Conservation (phyloP, 805 yeast genomes). For the Cyberlindnera petersonii region DNA sequence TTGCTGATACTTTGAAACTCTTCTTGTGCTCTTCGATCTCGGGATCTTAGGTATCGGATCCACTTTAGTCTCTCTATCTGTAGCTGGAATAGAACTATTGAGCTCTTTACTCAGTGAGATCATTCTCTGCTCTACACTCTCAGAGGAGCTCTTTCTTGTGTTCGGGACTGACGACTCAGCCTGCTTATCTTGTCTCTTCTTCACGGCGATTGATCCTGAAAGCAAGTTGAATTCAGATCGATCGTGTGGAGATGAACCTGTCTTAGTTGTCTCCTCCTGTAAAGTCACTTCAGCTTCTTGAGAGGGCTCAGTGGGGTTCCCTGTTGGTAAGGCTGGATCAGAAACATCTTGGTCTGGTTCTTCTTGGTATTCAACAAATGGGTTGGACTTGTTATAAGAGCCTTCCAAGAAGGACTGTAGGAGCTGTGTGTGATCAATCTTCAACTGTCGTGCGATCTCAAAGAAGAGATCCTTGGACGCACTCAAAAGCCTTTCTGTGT, state of each 20-base stretch:
- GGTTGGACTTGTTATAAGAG: slow-evolving; percentile 7
- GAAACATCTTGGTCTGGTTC: neutral
- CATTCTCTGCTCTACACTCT: slow-evolving; percentile 21
- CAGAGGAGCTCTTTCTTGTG: neutral
- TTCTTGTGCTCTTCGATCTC: slow-evolving; percentile 10
- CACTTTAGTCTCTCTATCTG: slow-evolving; percentile 17
- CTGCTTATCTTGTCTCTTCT: slow-evolving; percentile 17
- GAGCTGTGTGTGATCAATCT: slow-evolving; percentile 21
- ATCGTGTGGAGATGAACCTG: too few relatives aligned
- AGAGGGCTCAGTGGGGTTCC: too few relatives aligned
- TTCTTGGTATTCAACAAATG: slow-evolving; percentile 10
- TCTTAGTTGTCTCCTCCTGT: too few relatives aligned
- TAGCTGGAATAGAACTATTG: slow-evolving; percentile 21
- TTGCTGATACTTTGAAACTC: neutral
- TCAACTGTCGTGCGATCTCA: slow-evolving; percentile 34
- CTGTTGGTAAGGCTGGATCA: too few relatives aligned
- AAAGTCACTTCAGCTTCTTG: too few relatives aligned
- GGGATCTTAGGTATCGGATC: slow-evolving; percentile 5
- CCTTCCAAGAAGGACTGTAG: slow-evolving; percentile 30
- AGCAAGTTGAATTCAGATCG: too few relatives aligned
- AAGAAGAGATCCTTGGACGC: slow-evolving; percentile 46
- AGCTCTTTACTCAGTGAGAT: slow-evolving; percentile 21
- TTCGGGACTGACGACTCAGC: neutral
- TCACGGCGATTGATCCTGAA: slow-evolving; percentile 5
- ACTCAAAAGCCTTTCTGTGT: slow-evolving; percentile 40